Conservation (phyloP, 1,284 basidiomycete genomes). For the Ceratobasidium sp. region DNA sequence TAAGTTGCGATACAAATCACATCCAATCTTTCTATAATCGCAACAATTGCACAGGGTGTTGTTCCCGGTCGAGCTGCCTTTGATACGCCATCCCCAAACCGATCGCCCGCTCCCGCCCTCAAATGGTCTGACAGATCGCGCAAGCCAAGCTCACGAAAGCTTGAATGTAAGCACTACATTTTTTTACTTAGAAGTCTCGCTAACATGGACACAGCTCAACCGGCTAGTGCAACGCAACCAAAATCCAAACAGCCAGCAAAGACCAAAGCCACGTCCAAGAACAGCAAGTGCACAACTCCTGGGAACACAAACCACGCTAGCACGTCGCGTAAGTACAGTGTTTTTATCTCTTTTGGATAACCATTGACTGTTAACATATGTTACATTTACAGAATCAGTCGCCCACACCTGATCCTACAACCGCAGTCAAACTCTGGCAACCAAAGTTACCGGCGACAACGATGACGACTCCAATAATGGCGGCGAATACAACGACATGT, state of each 20-base stretch:
- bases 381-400: neutral
- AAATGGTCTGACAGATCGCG: slow-evolving; percentile 18
- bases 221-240: neutral
- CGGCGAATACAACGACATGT: neutral
- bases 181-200: neutral
- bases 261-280: neutral
- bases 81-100: slow-evolving; percentile 13
- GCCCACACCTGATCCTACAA: neutral
- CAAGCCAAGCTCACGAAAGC: slow-evolving; percentile 5
- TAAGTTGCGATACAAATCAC: neutral
- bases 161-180: slow-evolving; percentile 12
- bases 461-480: neutral
- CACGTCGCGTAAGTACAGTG: slow-evolving; percentile 29
- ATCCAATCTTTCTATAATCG: neutral
- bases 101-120: slow-evolving; percentile 3
- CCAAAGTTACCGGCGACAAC: neutral
- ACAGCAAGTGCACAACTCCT: neutral
- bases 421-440: slow-evolving; percentile 1
- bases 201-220: neutral
- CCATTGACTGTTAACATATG: neutral
- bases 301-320: slow-evolving; percentile 7
- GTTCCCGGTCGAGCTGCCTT: slow-evolving; percentile 14
- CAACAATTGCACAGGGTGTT: slow-evolving; percentile 5
- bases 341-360: neutral
- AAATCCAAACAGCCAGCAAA: neutral